A percentile compares a stretch with the other conserved stretches of the same genome.
These are phyloP conservation scores for Mycocentrospora acerina DNA, from an alignment of 2,329 filamentous ascomycete species.

Conservation along the genomic window DNA sequence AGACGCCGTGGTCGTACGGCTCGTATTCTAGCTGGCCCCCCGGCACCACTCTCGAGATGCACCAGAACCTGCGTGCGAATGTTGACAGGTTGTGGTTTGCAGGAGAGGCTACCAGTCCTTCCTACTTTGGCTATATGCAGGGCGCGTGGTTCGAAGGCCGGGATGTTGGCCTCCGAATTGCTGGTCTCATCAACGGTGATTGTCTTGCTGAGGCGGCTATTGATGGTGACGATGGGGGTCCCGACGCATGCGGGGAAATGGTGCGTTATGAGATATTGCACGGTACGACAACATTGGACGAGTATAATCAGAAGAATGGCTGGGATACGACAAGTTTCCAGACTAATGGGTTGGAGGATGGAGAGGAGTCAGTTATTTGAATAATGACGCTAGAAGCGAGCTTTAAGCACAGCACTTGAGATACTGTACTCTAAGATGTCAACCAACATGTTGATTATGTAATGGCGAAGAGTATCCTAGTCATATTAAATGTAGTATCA, in stretches of 20 bases:
- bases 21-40: slow-evolving; percentile 70
- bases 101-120: slow-evolving; percentile 62
- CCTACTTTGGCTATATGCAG: slow-evolving; percentile 68
- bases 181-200: slow-evolving; percentile 26
- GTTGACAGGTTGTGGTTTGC: slow-evolving; percentile 64
- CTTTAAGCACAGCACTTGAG: too few species aligned
- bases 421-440: too few species aligned
- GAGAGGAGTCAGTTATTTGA: too few species aligned
- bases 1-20: slow-evolving; percentile 55
- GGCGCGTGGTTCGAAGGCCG: slow-evolving; percentile 41
- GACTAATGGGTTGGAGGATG: too few species aligned
- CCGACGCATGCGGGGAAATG: slow-evolving; percentile 29
- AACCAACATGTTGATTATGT: too few species aligned
- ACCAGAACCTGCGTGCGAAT: slow-evolving; percentile 68
- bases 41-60: slow-evolving; percentile 63
- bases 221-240: too few species aligned
- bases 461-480: too few species aligned
- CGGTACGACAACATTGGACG: slow-evolving; percentile 30
- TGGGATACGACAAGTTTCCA: too few species aligned
- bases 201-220: slow-evolving; percentile 26
- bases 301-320: slow-evolving; percentile 34
- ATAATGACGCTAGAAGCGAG: too few species aligned
- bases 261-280: slow-evolving; percentile 31
- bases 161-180: slow-evolving; percentile 35
- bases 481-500: too few species aligned